Evolutionary conservation across 2,329 filamentous ascomycete genomes (phyloP).

Genomic region (Anisogramma anomala): DNA sequence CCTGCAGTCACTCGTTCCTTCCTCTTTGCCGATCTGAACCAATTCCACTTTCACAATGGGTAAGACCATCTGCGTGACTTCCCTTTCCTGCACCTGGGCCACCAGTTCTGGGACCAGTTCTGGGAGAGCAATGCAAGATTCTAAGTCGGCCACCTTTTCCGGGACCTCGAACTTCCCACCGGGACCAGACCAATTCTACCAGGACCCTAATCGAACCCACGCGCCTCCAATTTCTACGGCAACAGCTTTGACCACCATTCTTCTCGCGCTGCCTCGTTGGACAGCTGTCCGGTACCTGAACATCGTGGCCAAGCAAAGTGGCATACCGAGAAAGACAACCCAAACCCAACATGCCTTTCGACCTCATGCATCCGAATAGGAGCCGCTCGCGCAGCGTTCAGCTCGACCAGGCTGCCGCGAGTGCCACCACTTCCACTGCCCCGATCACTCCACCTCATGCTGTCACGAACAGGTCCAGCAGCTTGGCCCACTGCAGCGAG

Average conservation of each 20-base stretch:
- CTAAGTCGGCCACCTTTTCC: not conserved
- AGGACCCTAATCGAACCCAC: not conserved
- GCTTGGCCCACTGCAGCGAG: constrained; percentile 21
- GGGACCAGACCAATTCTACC: not conserved
- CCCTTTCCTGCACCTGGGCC: not conserved
- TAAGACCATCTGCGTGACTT: constrained; percentile 7
- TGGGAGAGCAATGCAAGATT: constrained; percentile 13
- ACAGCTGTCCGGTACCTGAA: no score
- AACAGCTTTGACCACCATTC: not conserved
- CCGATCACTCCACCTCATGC: constrained; percentile 17
- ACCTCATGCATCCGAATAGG: constrained; percentile 32
- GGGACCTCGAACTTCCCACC: constrained; percentile 2
- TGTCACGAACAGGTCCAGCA: constrained; percentile 25
- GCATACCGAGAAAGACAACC: constrained; percentile 22
- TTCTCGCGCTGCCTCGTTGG: no score
- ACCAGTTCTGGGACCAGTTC: not conserved
- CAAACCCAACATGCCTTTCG: constrained; percentile 25
- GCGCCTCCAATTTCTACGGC: not conserved
- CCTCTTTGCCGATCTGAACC: constrained; percentile 10
- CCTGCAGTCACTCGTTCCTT: constrained; percentile 14
- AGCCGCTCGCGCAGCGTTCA: constrained; percentile 38
- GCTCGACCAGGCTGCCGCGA: constrained; percentile 27
- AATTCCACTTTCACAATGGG: constrained; percentile 13
- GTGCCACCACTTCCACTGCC: constrained; percentile 12
- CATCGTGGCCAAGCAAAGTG: not conserved